Base-by-base conservation (phyloP, 2,329 filamentous ascomycete genomes). In the Alternaria brassicae region DNA sequence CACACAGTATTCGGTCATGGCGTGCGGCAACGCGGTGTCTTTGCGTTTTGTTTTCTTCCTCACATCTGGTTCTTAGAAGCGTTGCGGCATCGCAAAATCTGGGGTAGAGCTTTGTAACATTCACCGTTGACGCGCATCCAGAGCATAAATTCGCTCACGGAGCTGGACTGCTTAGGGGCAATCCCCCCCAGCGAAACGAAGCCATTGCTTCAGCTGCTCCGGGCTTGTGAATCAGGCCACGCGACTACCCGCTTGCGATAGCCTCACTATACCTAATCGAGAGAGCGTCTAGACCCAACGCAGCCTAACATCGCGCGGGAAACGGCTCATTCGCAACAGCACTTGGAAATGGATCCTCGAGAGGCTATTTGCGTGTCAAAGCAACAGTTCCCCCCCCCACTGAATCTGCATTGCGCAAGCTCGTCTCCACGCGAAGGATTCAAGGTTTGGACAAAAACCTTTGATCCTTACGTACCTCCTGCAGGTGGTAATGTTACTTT, bases 341-440 rank as follows among this genome's bases (percentile, higher is more conserved):
- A 42, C 27, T 28, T 7, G 47, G 25, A 51, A 9, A 48, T 21
- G 23, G 23, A 48, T 54, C 41, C 25, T 12, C 25, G n/a, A 48
- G 36, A 25, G 41, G 13, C 41, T 25, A n/a, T 37, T 37, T 44
- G 17, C 10, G 42, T 36, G 37, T 57, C 53, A 49, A 53, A 56
- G 42, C 45, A 40, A 36, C n/a, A 27, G 44, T 58, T 53, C 51
- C 10, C 12, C 23, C 23, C 51, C 37, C 45, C 42, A 49, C 52
- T 21, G 25, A 19, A 48, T 48, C 39, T 39, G 39, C 55, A 59
- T 62, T 56, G 60, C 60, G 56, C 53, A 59, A 62, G 28, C 52
- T 62, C 51, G 56, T 60, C 56, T 56, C 48, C 56, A 37, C 34
- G 56, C 53, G 17, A 55, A 62, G 56, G 56, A 60, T 51, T 23